Evolutionary conservation across 805 yeast genomes (phyloP).

Genomic region (Teunomyces lycoperdinae): DNA sequence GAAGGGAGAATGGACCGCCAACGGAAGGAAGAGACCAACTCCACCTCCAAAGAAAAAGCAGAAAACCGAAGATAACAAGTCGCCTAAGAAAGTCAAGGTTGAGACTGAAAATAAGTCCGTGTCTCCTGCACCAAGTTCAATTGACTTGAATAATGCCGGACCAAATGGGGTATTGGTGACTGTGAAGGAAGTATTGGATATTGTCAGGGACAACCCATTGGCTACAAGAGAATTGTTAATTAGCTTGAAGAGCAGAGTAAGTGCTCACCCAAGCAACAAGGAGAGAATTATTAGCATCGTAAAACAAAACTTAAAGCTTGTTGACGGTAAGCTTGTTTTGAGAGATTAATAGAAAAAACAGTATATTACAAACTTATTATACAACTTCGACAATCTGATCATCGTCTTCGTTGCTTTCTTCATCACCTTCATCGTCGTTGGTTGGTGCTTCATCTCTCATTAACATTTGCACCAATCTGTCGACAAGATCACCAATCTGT

Average conservation of each 20-base stretch:
- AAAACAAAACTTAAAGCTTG: slow-evolving; percentile 54
- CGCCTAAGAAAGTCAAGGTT: slow-evolving; percentile 28
- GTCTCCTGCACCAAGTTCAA: slow-evolving; percentile 7
- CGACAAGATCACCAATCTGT: slow-evolving; percentile 65
- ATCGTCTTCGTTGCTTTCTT: slow-evolving; percentile 43
- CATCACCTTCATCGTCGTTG: slow-evolving; percentile 44
- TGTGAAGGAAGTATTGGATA: slow-evolving; percentile 65
- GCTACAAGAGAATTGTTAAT: slow-evolving; percentile 63
- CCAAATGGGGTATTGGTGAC: slow-evolving; percentile 52
- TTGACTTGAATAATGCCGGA: slow-evolving; percentile 36
- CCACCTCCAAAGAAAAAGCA: slow-evolving; percentile 38
- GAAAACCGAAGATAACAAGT: slow-evolving; percentile 31
- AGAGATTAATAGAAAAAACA: slow-evolving; percentile 22
- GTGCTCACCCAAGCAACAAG: slow-evolving; percentile 61
- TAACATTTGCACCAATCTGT: slow-evolving; percentile 81
- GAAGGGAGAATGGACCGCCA: slow-evolving; percentile 82
- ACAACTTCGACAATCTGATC: slow-evolving; percentile 54
- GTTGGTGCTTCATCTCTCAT: slow-evolving; percentile 82
- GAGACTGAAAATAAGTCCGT: slow-evolving; percentile 12
- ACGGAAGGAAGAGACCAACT: slow-evolving; percentile 36
- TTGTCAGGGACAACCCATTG: slow-evolving; percentile 55
- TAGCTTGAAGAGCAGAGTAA: slow-evolving; percentile 59
- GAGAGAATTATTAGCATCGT: slow-evolving; percentile 56
- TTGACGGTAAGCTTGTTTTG: slow-evolving; percentile 45
- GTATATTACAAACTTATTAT: slow-evolving; percentile 17